Conservation (phyloP, 768 basidiomycete genomes). For the Saitozyma podzolica region DNA sequence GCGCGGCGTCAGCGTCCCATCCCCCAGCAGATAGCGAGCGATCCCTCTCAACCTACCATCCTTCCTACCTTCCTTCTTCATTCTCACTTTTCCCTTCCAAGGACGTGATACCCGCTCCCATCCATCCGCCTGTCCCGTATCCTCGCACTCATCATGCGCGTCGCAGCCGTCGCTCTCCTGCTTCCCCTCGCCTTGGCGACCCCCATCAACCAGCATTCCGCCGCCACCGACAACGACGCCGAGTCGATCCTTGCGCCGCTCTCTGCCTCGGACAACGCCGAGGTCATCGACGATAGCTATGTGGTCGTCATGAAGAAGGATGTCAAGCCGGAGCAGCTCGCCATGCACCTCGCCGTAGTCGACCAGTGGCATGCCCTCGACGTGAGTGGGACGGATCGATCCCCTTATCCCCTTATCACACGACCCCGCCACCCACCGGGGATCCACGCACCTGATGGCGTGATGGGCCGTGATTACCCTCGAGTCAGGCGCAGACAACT, state of each 20-base stretch:
- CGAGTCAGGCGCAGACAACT: not conserved
- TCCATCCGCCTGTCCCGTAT: not conserved
- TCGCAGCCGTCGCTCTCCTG: slow-evolving; percentile 26
- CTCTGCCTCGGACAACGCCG: slow-evolving; percentile 19
- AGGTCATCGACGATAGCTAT: slow-evolving; percentile 69
- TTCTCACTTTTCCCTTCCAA: not conserved
- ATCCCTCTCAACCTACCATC: slow-evolving; percentile 1
- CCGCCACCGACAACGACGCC: not conserved
- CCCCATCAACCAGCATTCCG: slow-evolving; percentile 19
- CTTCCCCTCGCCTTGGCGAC: slow-evolving; percentile 33
- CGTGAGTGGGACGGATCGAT: slow-evolving; percentile 31
- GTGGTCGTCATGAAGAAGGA: slow-evolving; percentile 84
- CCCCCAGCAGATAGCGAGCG: slow-evolving; percentile 9
- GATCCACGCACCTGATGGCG: not conserved
- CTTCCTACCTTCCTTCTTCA: not conserved
- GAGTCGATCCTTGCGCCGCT: slow-evolving; percentile 44
- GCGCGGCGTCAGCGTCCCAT: slow-evolving; percentile 5
- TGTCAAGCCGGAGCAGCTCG: slow-evolving; percentile 60
- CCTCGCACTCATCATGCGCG: slow-evolving; percentile 26
- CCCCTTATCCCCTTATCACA: slow-evolving; percentile 8
- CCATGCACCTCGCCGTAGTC: slow-evolving; percentile 73
- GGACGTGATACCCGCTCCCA: not conserved
- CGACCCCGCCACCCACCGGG: slow-evolving; percentile 1
- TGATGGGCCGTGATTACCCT: no score
- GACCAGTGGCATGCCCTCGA: slow-evolving; percentile 63